These are phyloP conservation scores for Schizophyllum amplum DNA, from an alignment of 1,284 basidiomycete species.

Conservation along the genomic window DNA sequence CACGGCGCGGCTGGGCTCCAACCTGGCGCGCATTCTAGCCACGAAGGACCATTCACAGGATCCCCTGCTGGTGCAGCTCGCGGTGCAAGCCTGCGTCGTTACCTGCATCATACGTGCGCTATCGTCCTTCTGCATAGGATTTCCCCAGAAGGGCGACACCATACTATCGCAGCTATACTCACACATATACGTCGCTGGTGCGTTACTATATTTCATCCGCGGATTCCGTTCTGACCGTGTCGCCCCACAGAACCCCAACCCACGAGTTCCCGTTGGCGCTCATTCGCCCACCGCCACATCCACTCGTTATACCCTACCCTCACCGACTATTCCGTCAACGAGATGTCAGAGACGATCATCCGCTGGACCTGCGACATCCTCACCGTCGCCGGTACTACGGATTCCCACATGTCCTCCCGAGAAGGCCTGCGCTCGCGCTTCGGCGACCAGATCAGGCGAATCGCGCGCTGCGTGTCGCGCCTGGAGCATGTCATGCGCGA, in stretches of 20 bases:
- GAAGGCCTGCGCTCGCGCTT: constrained; percentile 43
- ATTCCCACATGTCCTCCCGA: constrained; percentile 26
- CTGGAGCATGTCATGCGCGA: constrained; percentile 55
- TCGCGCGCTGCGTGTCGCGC: constrained; percentile 51
- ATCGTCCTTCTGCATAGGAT: constrained; percentile 63
- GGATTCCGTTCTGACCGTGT: constrained; percentile 8
- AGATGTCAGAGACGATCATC: constrained; percentile 62
- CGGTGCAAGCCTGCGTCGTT: constrained; percentile 59
- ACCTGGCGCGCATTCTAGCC: constrained; percentile 49
- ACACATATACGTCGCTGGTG: constrained; percentile 56
- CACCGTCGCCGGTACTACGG: constrained; percentile 44
- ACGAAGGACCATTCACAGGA: constrained; percentile 63
- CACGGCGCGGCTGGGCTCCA: constrained; percentile 48
- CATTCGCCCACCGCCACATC: constrained; percentile 59
- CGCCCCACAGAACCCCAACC: constrained; percentile 55
- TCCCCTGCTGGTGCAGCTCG: constrained; percentile 65
- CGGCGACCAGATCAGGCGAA: constrained; percentile 49
- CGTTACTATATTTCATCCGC: constrained; percentile 13
- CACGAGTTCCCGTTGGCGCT: constrained; percentile 66
- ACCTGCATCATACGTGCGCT: constrained; percentile 58
- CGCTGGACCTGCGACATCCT: constrained; percentile 64
- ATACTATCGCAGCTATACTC: constrained; percentile 57
- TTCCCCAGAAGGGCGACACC: constrained; percentile 58
- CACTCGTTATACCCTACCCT: constrained; percentile 59
- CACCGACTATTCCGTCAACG: constrained; percentile 52